Evolutionary conservation across 306 rosid genomes (phyloP).

Genomic region (Fragaria ananassa): DNA sequence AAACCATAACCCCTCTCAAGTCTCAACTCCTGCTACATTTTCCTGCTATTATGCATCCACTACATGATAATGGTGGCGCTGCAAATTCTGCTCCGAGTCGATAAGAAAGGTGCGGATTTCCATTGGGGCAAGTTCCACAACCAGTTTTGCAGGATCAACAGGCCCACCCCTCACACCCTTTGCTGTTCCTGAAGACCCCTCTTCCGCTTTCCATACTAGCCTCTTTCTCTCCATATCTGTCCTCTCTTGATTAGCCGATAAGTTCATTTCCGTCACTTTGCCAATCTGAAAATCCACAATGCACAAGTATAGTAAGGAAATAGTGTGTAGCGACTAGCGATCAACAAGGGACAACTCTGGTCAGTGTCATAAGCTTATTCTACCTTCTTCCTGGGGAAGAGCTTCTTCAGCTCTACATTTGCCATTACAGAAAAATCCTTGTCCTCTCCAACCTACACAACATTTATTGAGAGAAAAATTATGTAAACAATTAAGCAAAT

Average conservation of each 20-base stretch:
- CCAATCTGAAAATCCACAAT: conserved; percentile 27
- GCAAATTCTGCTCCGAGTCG: conserved; percentile 26
- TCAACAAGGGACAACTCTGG: neutral
- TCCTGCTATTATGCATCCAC: conserved; percentile 25
- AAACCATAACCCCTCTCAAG: neutral
- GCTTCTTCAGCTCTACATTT: conserved; percentile 74
- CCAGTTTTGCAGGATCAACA: conserved; percentile 56
- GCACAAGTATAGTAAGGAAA: neutral
- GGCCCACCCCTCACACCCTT: conserved; percentile 67
- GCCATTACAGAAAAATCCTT: conserved; percentile 54
- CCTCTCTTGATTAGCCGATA: conserved; percentile 76
- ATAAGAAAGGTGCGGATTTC: conserved; percentile 79
- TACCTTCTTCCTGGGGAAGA: conserved; percentile 82
- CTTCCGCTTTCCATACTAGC: conserved; percentile 67
- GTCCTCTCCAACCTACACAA: conserved; percentile 78
- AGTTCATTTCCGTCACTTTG: conserved; percentile 35
- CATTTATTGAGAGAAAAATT: conserved; percentile 23
- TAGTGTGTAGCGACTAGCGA: neutral
- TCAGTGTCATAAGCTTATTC: conserved; percentile 9
- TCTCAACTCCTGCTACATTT: neutral
- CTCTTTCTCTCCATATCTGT: conserved; percentile 77
- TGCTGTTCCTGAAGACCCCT: conserved; percentile 34
- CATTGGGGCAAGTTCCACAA: conserved; percentile 85
- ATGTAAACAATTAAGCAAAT: neutral
- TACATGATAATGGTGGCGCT: neutral